Evolutionary conservation across 1,284 basidiomycete species (phyloP).

Genomic region (Chiua sp.): DNA sequence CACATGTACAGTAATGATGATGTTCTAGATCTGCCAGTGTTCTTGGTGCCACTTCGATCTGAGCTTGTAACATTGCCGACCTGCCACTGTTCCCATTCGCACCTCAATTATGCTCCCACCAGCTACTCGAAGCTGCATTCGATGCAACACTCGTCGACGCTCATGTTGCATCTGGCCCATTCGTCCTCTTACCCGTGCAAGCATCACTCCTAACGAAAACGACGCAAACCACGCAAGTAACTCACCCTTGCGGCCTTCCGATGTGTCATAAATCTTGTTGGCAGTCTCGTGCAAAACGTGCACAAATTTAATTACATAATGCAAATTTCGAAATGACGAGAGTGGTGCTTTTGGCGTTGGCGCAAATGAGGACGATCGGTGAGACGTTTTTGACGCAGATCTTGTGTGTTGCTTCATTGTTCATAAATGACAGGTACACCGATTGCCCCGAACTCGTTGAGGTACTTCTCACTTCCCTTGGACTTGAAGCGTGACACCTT

Average conservation of each 20-base stretch:
- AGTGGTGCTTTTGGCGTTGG: conserved; percentile 76
- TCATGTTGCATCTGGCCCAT: too few relatives aligned
- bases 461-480: conserved; percentile 75
- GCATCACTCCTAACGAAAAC: conserved; percentile 8
- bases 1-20: too few relatives aligned
- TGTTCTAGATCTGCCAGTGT: too few relatives aligned
- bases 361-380: conserved; percentile 50
- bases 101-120: too few relatives aligned
- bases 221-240: background rate
- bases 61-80: too few relatives aligned
- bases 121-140: too few relatives aligned
- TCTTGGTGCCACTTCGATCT: too few relatives aligned
- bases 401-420: background rate
- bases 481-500: conserved; percentile 78
- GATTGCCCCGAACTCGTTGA: conserved; percentile 81
- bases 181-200: conserved; percentile 37
- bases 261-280: conserved; percentile 69
- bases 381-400: conserved; percentile 13
- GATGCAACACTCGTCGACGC: too few relatives aligned
- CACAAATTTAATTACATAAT: conserved; percentile 60
- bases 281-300: conserved; percentile 62
- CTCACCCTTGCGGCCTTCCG: too few relatives aligned
- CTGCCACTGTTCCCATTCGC: too few relatives aligned
- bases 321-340: conserved; percentile 59
- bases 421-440: conserved; percentile 61